These are phyloP conservation scores for Zhuliangozyma blackwelliae DNA, from an alignment of 1,139 yeast genomes.

Conservation along the genomic window DNA sequence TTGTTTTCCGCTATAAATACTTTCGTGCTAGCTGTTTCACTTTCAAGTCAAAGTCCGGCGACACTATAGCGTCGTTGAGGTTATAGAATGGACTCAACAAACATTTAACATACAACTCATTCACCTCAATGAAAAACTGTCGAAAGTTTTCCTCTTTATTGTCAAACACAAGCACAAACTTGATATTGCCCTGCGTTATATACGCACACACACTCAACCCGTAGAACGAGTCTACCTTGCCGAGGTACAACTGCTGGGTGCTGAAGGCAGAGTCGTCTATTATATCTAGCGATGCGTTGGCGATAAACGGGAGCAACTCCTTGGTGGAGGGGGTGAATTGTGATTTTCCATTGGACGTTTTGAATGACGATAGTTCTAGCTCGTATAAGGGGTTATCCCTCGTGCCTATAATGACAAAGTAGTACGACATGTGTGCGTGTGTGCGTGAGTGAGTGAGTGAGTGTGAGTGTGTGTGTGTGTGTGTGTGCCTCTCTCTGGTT, in stretches of 20 bases:
- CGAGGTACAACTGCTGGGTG: conserved; percentile 58
- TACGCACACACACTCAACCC: conserved; percentile 78
- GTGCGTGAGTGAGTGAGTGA: too few relatives aligned
- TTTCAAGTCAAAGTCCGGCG: conserved; percentile 72
- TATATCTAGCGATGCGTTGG: conserved; percentile 83
- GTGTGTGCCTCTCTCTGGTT: too few relatives aligned
- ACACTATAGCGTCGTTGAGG: conserved; percentile 68
- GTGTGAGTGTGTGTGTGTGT: too few relatives aligned
- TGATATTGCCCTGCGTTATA: conserved; percentile 83
- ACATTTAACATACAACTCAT: conserved; percentile 84
- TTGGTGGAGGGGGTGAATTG: conserved; percentile 66
- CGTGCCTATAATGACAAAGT: conserved; percentile 84
- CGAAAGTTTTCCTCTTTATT: conserved; percentile 66
- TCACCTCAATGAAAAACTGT: conserved; percentile 79
- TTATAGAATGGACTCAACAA: conserved; percentile 83
- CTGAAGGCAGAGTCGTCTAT: conserved; percentile 89
- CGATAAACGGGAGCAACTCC: conserved; percentile 82
- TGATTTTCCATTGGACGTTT: conserved; percentile 43
- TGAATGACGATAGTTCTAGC: conserved; percentile 76
- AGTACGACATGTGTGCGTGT: conserved; percentile 49
- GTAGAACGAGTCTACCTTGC: conserved; percentile 81
- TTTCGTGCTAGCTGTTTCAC: conserved; percentile 72
- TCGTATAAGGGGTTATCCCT: conserved; percentile 85
- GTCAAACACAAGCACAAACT: conserved; percentile 76
- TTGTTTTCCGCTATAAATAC: conserved; percentile 44